Percentiles rank a stretch among this genome's conserved stretches.
Evolutionary conservation across 140 eudicot species (phyloP).

Genomic region (Senecio squalidus): DNA sequence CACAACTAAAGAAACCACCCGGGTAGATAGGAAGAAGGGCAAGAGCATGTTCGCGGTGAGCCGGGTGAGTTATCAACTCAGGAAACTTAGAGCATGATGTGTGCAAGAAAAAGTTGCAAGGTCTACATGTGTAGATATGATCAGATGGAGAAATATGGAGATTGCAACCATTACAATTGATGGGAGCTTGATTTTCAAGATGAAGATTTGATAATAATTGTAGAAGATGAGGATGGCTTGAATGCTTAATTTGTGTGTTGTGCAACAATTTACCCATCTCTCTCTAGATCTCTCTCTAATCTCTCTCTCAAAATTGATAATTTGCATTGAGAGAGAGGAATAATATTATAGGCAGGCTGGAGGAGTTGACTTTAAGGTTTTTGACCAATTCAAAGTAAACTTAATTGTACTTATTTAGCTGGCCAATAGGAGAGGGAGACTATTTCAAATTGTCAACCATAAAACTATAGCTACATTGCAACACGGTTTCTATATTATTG

Average conservation of each 20-base stretch:
- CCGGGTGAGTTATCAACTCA: conserved; percentile 43
- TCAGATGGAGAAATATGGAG: conserved; percentile 14
- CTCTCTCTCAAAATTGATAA: background rate
- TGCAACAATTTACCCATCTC: conserved; percentile 37
- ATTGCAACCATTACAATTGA: conserved; percentile 46
- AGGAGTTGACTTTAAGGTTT: conserved; percentile 19
- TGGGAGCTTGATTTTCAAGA: conserved; percentile 7
- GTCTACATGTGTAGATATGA: conserved; percentile 29
- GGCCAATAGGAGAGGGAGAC: conserved; percentile 3
- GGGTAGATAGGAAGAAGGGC: conserved; percentile 47
- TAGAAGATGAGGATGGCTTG: conserved; percentile 51
- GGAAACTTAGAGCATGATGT: conserved; percentile 45
- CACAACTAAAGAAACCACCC: conserved; percentile 48
- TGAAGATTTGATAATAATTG: conserved; percentile 7
- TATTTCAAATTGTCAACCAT: background rate
- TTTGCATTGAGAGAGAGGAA: background rate
- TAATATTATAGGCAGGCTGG: conserved; percentile 19
- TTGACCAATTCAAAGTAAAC: conserved; percentile 27
- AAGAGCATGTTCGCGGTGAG: conserved; percentile 39
- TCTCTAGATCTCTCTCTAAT: background rate
- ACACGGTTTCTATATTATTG: too few relatives aligned
- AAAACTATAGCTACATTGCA: too few relatives aligned
- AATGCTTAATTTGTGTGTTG: conserved; percentile 41
- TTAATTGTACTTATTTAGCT: conserved; percentile 2
- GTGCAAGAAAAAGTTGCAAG: conserved; percentile 56